Evolutionary conservation across 176 grass and related monocot species (phyloP), one percentile per base, ranked within the genome.

Genomic region (Saccharum spontaneum): DNA sequence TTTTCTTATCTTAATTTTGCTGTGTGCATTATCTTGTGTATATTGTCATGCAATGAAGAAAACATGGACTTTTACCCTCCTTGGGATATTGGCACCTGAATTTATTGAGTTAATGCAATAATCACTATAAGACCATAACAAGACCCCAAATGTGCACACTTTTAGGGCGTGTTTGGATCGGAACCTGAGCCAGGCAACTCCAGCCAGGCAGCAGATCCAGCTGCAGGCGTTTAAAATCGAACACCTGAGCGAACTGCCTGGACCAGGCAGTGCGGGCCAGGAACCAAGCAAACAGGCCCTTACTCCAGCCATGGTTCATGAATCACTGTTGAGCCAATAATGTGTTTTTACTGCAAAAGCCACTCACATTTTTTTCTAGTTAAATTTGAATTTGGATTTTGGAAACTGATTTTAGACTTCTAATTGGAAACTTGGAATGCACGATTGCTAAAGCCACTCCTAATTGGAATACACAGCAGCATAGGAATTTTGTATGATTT

Each of bases 331-430:
- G 63, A 64, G 3, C 13, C 3, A 24, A 26, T 36, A 49, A 11
- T 28, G 75, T 36, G 20, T 3, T 83, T 83, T 68, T 16, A 61
- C 63, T 69, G n/a, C 77, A 76, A 28, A 68, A n/a, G 14, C 23
- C 7, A 20, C 15, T 45, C 17, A 73, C 20, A 18, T 43, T 24
- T 3, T 22, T 87, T 57, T 76, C 36, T 55, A 24, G 34, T 77
- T 80, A 39, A 84, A 85, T 76, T 62, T 80, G 8, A 36, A 75
- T 67, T 79, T 83, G 37, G 73, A 10, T 79, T 80, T 8, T 2
- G 5, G 7, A 31, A 63, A 34, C 65, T 60, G 77, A 9, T 28
- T 76, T 41, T 71, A 59, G 10, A 77, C 5, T 71, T 81, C 16
- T 86, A 77, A 17, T 69, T 60, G 57, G 57, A 60, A 60, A 60